Conservation (phyloP, 169 alveolate species). For the Cryptosporidium sp. region DNA sequence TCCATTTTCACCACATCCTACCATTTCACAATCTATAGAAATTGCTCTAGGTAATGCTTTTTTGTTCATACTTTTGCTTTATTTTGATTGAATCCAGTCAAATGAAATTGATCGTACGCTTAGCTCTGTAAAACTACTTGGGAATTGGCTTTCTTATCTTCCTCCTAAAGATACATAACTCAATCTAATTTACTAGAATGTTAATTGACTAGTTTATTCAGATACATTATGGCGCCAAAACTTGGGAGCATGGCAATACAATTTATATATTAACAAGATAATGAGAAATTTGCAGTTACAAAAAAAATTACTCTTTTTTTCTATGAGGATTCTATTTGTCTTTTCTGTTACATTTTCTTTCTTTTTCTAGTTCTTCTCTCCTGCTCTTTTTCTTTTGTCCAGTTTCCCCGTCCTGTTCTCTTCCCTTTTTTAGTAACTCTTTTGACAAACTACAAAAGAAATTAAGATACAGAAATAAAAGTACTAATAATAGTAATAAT, state of each 20-base stretch:
- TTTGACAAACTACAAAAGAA: not conserved
- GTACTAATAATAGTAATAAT: too few species aligned
- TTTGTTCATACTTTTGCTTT: not conserved
- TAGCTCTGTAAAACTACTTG: not conserved
- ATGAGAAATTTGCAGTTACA: not conserved
- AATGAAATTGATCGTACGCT: not conserved
- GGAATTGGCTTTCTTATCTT: not conserved
- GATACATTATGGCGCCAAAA: not conserved
- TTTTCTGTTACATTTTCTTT: too few species aligned
- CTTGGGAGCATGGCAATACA: not conserved
- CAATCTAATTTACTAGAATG: not conserved
- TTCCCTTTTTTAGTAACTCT: too few species aligned
- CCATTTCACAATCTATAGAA: constrained; percentile 73
- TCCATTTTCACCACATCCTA: constrained; percentile 69
- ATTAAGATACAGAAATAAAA: not conserved
- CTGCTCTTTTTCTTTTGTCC: too few species aligned
- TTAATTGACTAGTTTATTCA: not conserved
- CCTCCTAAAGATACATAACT: not conserved
- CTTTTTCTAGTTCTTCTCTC: too few species aligned
- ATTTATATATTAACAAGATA: not conserved
- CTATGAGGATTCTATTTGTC: too few species aligned
- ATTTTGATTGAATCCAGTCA: not conserved
- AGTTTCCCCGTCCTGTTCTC: too few species aligned
- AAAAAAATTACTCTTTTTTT: too few species aligned
- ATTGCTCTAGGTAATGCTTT: constrained; percentile 58